Evolutionary conservation across 192 early-diverging fungal species (phyloP).

Genomic region (Rhizoclosmatium globosum): DNA sequence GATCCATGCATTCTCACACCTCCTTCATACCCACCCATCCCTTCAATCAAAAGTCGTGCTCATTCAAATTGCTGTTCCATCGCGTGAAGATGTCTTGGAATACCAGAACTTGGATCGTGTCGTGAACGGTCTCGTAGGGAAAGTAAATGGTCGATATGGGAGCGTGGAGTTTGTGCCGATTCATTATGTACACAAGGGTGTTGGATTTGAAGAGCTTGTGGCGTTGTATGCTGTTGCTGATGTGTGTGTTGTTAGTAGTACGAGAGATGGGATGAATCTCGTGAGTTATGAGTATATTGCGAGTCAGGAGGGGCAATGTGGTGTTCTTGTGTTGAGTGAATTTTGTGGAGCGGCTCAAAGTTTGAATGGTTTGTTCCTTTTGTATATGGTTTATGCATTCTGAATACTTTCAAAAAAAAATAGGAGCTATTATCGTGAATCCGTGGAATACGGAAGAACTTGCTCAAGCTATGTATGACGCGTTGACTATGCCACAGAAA

Average conservation of each 20-base stretch:
- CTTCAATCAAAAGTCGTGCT: slow-evolving; percentile 90
- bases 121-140: slow-evolving; percentile 98
- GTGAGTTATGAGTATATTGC: slow-evolving; percentile 90
- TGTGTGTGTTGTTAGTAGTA: slow-evolving; percentile 92
- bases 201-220: slow-evolving; percentile 94
- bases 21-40: slow-evolving; percentile 87
- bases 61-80: slow-evolving; percentile 98
- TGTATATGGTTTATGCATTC: neutral
- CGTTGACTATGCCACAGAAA: slow-evolving; percentile 91
- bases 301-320: slow-evolving; percentile 85
- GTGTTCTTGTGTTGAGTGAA: slow-evolving; percentile 95
- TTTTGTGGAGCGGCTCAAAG: slow-evolving; percentile 99
- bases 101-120: slow-evolving; percentile 92
- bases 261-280: slow-evolving; percentile 99
- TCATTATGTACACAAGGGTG: slow-evolving; percentile 97
- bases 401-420: neutral
- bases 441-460: slow-evolving; percentile 99
- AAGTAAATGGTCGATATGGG: slow-evolving; percentile 96
- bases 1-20: slow-evolving; percentile 93
- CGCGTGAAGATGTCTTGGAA: slow-evolving; percentile 97
- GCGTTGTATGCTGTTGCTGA: slow-evolving; percentile 96
- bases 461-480: slow-evolving; percentile 85
- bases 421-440: slow-evolving; percentile 95
- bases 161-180: slow-evolving; percentile 98
- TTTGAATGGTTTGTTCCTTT: slow-evolving; percentile 75